phyloP scores from a whole-genome alignment of 2,329 filamentous ascomycete genomes.

The Aspergillus sp. region DNA sequence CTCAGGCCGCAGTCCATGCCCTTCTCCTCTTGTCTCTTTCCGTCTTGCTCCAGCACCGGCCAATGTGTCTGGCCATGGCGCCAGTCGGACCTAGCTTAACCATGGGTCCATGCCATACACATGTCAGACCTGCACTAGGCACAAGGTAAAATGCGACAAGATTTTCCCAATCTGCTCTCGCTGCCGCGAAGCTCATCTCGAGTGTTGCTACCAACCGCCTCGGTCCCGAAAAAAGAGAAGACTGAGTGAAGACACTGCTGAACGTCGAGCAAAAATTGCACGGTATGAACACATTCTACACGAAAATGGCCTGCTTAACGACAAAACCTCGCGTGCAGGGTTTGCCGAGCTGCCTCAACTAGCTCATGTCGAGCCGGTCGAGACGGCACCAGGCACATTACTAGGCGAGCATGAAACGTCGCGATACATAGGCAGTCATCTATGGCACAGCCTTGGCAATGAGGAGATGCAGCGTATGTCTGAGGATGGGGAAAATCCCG shows the following conservation, averaged over 20 bases:
- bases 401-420: background rate
- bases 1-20: background rate
- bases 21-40: background rate
- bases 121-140: background rate
- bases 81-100: background rate
- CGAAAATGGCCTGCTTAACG: background rate
- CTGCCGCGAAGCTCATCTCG: background rate
- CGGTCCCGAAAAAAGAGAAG: background rate
- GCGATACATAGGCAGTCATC: background rate
- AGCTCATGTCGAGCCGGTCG: background rate
- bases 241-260: background rate
- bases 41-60: background rate
- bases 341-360: background rate
- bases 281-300: background rate
- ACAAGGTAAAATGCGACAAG: background rate
- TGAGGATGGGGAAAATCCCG: background rate
- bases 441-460: background rate
- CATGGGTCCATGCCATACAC: background rate
- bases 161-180: background rate
- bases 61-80: background rate
- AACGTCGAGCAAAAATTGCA: background rate
- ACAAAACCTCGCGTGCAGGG: background rate
- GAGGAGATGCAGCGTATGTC: background rate
- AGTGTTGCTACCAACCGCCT: background rate
- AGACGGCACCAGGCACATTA: background rate